phyloP scores from a whole-genome alignment of 1,284 basidiomycete species.

The Boletus holoroseus region DNA sequence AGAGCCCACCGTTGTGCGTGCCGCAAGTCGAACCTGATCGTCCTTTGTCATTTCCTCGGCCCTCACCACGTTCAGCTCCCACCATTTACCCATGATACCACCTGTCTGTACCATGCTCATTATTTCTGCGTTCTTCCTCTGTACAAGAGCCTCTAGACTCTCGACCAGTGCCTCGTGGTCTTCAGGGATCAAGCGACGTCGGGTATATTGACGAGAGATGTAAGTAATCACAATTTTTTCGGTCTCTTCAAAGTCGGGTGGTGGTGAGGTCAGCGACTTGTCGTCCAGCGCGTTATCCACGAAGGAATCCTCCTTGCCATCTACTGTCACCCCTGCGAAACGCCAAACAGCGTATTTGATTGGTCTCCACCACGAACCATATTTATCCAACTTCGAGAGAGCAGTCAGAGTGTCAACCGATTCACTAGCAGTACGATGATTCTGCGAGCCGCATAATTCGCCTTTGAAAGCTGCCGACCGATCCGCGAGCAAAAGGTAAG shows the following conservation, averaged over 20 bases:
- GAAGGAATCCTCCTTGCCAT: constrained; percentile 3
- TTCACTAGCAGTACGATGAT: constrained; percentile 65
- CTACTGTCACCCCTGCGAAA: constrained; percentile 48
- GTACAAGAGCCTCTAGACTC: constrained; percentile 50
- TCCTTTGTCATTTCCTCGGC: constrained; percentile 68
- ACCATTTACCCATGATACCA: constrained; percentile 34
- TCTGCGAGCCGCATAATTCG: constrained; percentile 50
- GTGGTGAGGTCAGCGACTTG: constrained; percentile 9
- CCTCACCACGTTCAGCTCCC: constrained; percentile 60
- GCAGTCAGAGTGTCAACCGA: constrained; percentile 40
- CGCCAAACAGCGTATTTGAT: constrained; percentile 55
- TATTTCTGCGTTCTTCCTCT: constrained; percentile 36
- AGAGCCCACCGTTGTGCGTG: constrained; percentile 57
- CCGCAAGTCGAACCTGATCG: constrained; percentile 59
- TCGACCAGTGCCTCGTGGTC: constrained; percentile 57
- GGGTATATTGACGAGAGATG: constrained; percentile 59
- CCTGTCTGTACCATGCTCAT: neutral
- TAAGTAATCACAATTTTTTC: constrained; percentile 65
- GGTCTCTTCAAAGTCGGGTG: constrained; percentile 26
- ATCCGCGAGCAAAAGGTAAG: constrained; percentile 61
- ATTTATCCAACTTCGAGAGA: constrained; percentile 25
- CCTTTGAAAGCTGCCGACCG: constrained; percentile 72
- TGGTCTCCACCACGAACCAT: constrained; percentile 66
- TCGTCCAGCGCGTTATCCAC: neutral
- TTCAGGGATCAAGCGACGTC: constrained; percentile 53